Conservation (phyloP, 2,329 filamentous ascomycete species). For the Botrytis fabae region DNA sequence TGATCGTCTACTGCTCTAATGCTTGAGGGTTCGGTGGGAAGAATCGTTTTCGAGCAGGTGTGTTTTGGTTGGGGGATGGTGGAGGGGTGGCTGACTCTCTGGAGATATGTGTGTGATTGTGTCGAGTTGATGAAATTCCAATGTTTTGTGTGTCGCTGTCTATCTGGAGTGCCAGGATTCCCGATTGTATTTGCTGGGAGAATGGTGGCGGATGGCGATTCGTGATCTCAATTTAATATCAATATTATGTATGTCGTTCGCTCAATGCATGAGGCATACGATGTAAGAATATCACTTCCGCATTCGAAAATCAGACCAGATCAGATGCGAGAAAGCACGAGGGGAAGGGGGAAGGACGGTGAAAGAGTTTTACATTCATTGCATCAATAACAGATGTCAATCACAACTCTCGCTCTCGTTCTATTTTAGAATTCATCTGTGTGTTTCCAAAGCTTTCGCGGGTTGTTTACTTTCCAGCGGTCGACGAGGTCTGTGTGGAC, state of each 20-base stretch:
- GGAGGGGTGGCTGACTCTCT: constrained; percentile 1
- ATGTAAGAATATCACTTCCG: neutral
- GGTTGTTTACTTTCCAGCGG: neutral
- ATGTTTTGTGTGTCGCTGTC: neutral
- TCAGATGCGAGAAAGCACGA: neutral
- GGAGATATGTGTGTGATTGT: neutral
- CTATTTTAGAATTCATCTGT: neutral
- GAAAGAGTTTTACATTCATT: neutral
- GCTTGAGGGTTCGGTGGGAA: neutral
- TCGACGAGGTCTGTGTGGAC: neutral
- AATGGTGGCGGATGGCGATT: neutral
- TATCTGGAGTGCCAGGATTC: neutral
- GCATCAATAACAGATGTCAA: neutral
- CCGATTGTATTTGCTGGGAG: neutral
- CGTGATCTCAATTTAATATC: neutral
- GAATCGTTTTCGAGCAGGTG: neutral
- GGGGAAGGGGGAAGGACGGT: neutral
- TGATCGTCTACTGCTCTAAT: neutral
- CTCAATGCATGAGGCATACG: neutral
- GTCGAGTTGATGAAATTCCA: constrained; percentile 1
- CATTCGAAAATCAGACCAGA: neutral
- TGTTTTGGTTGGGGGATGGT: neutral
- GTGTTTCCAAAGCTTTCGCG: neutral
- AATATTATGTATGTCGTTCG: constrained; percentile 7
- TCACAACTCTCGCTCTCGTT: neutral